These are phyloP conservation scores for Botryosphaeria dothidea DNA, from an alignment of 2,329 filamentous ascomycete genomes.

Conservation along the genomic window DNA sequence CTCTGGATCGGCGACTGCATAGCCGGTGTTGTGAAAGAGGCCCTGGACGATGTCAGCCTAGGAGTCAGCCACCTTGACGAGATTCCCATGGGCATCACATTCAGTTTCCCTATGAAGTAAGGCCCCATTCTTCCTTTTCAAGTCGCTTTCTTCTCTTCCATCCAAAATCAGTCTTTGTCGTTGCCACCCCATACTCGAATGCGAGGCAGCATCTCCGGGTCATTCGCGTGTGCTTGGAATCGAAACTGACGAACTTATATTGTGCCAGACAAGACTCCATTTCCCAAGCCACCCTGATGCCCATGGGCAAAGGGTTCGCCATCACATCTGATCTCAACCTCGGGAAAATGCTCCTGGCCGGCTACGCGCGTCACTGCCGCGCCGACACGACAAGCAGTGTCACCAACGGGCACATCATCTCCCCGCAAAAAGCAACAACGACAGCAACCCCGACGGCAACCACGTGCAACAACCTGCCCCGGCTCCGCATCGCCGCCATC, in stretches of 20 bases:
- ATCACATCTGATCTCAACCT: conserved; percentile 63
- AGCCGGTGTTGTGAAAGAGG: conserved; percentile 67
- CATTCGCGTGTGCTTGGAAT: conserved; percentile 21
- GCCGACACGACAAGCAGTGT: conserved; percentile 35
- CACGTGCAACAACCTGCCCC: conserved; percentile 54
- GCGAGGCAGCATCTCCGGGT: background rate
- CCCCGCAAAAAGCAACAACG: conserved; percentile 23
- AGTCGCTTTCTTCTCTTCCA: too few relatives aligned
- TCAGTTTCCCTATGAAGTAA: conserved; percentile 67
- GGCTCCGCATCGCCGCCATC: conserved; percentile 71
- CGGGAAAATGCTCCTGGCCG: conserved; percentile 58
- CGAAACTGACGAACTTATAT: conserved; percentile 23
- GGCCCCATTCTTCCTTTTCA: conserved; percentile 22
- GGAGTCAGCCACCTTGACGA: conserved; percentile 39
- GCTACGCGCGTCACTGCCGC: conserved; percentile 61
- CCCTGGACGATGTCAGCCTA: conserved; percentile 43
- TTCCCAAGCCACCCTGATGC: conserved; percentile 63
- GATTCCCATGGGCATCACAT: conserved; percentile 67
- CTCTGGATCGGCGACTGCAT: conserved; percentile 80
- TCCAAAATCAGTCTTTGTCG: too few relatives aligned
- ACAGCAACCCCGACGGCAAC: conserved; percentile 29
- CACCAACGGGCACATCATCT: conserved; percentile 16
- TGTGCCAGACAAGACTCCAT: conserved; percentile 55
- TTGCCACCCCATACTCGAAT: background rate
- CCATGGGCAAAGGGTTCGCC: conserved; percentile 71